These are phyloP conservation scores for Elsinoe necatrix DNA, from an alignment of 2,329 filamentous ascomycete genomes.

Conservation along the genomic window DNA sequence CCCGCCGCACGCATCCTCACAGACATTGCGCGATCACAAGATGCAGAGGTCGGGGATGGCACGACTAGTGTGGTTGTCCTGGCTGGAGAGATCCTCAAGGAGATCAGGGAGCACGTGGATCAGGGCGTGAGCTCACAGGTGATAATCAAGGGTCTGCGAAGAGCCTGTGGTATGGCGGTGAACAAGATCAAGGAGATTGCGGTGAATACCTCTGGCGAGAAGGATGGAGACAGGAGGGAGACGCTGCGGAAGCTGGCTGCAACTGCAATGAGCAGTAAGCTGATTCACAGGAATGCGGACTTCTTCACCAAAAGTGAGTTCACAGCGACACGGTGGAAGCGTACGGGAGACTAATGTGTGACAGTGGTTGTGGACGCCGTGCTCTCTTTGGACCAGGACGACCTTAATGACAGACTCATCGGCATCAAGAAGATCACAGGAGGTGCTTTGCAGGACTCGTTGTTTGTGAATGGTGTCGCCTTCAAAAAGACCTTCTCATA, in stretches of 20 bases:
- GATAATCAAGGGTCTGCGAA: constrained; percentile 91
- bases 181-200: constrained; percentile 99
- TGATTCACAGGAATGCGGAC: constrained; percentile 91
- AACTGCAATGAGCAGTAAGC: constrained; percentile 98
- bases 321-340: background rate
- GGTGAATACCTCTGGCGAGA: constrained; percentile 54
- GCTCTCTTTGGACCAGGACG: constrained; percentile 87
- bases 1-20: constrained; percentile 94
- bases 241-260: constrained; percentile 82
- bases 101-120: constrained; percentile 92
- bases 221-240: constrained; percentile 74
- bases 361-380: constrained; percentile 96
- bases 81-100: constrained; percentile 95
- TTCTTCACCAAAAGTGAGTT: constrained; percentile 93
- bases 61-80: constrained; percentile 96
- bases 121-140: constrained; percentile 95
- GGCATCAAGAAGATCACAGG: constrained; percentile 97
- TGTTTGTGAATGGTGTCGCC: constrained; percentile 95
- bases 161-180: constrained; percentile 80
- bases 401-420: constrained; percentile 95
- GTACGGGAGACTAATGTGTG: constrained; percentile 16
- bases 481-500: constrained; percentile 99
- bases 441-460: constrained; percentile 87
- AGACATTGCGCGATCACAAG: constrained; percentile 97
- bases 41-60: constrained; percentile 96